Evolutionary conservation across 352 stramenopile species (phyloP).

Genomic region (Phytophthora pini): DNA sequence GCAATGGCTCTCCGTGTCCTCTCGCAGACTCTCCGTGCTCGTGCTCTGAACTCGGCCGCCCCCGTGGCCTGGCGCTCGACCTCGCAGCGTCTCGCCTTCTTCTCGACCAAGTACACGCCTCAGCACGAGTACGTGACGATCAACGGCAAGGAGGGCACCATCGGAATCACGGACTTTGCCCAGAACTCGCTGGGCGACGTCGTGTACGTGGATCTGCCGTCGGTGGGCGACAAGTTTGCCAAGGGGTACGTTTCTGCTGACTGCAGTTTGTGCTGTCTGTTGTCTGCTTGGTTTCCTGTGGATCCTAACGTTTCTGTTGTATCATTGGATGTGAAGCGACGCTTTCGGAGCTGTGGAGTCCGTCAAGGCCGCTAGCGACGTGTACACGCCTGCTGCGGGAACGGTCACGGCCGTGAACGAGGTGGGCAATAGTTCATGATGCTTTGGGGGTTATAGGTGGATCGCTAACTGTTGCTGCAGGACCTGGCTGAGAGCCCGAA

Average conservation of each 20-base stretch:
- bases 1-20: slow-evolving; percentile 65
- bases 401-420: slow-evolving; percentile 96
- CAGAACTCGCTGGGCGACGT: slow-evolving; percentile 97
- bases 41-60: slow-evolving; percentile 28
- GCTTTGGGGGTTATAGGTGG: background rate
- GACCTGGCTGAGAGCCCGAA: slow-evolving; percentile 81
- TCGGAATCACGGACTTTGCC: slow-evolving; percentile 98
- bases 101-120: slow-evolving; percentile 88
- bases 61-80: slow-evolving; percentile 39
- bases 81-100: slow-evolving; percentile 60
- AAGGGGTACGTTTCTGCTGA: slow-evolving; percentile 79
- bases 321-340: slow-evolving; percentile 63
- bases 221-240: slow-evolving; percentile 93
- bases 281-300: background rate
- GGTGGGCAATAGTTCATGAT: slow-evolving; percentile 27
- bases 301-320: slow-evolving; percentile 25
- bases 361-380: slow-evolving; percentile 98
- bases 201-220: slow-evolving; percentile 97
- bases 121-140: slow-evolving; percentile 89
- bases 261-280: background rate
- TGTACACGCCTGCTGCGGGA: slow-evolving; percentile 95
- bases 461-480: slow-evolving; percentile 36
- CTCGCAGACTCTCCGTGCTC: slow-evolving; percentile 58
- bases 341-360: slow-evolving; percentile 98
- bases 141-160: slow-evolving; percentile 82